phyloP scores from a whole-genome alignment of 2,329 filamentous ascomycete genomes.

The Fusarium multiceps region DNA sequence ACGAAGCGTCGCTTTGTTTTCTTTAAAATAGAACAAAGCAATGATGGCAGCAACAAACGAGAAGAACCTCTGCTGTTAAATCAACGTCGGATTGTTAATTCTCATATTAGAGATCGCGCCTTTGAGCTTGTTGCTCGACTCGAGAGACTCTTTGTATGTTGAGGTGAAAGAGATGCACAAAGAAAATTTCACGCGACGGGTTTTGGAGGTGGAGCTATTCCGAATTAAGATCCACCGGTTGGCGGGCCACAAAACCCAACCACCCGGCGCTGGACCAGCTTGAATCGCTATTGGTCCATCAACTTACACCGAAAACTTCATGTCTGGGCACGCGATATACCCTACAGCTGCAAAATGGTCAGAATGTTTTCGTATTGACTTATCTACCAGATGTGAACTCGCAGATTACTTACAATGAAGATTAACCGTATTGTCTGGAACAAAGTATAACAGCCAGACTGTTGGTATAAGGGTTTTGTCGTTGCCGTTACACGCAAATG shows the following conservation, averaged over 20 bases:
- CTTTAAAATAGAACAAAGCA: not conserved
- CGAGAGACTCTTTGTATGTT: not conserved
- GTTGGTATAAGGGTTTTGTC: too few relatives aligned
- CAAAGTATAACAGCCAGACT: too few relatives aligned
- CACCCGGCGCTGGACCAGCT: not conserved
- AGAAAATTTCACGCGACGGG: conserved; percentile 27
- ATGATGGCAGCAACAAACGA: rapidly evolving
- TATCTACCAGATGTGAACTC: too few relatives aligned
- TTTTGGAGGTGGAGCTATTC: conserved; percentile 21
- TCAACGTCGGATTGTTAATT: not conserved
- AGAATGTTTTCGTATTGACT: too few relatives aligned
- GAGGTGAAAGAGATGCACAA: not conserved
- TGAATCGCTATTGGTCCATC: conserved; percentile 17
- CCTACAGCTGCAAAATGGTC: not conserved
- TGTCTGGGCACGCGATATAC: not conserved
- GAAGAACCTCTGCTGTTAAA: not conserved
- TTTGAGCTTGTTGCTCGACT: not conserved
- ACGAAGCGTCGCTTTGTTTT: not conserved
- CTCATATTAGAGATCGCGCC: not conserved
- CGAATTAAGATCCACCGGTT: conserved; percentile 15
- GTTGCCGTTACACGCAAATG: too few relatives aligned
- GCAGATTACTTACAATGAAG: too few relatives aligned
- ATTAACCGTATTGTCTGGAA: too few relatives aligned
- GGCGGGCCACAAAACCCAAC: conserved; percentile 24
- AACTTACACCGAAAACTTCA: conserved; percentile 7